These are phyloP conservation scores for Tuctoria greenei DNA, from an alignment of 176 grass and related monocot genomes.

Conservation along the genomic window DNA sequence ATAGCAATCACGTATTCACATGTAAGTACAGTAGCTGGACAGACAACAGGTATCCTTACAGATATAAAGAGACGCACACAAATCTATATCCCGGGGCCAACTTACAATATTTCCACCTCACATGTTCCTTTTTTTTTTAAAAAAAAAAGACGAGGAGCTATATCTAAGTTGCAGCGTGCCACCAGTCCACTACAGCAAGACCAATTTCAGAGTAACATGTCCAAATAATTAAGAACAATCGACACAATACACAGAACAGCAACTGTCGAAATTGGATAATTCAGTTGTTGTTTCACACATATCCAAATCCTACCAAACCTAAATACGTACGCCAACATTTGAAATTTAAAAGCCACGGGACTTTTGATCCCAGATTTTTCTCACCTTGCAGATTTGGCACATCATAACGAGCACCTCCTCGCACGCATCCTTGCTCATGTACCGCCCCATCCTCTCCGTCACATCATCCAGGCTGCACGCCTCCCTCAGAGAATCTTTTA, in stretches of 20 bases:
- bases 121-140: constrained; percentile 6
- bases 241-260: background rate
- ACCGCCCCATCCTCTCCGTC: constrained; percentile 46
- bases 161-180: background rate
- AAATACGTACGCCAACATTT: background rate
- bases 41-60: background rate
- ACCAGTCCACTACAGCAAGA: background rate
- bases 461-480: constrained; percentile 62
- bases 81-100: background rate
- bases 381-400: constrained; percentile 61
- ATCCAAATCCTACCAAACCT: background rate
- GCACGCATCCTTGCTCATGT: constrained; percentile 50
- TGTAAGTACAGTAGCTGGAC: background rate
- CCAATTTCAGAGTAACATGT: background rate
- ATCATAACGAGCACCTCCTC: constrained; percentile 64
- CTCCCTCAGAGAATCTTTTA: constrained; percentile 51
- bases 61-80: background rate
- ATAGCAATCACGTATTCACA: background rate
- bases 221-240: background rate
- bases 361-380: background rate
- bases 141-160: background rate
- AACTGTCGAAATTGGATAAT: background rate
- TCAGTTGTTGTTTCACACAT: background rate
- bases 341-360: background rate
- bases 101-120: background rate